Evolutionary conservation across 106 monocot genomes (phyloP), one percentile per base, ranked within the genome.

Genomic region (Hemerocallis citrina): DNA sequence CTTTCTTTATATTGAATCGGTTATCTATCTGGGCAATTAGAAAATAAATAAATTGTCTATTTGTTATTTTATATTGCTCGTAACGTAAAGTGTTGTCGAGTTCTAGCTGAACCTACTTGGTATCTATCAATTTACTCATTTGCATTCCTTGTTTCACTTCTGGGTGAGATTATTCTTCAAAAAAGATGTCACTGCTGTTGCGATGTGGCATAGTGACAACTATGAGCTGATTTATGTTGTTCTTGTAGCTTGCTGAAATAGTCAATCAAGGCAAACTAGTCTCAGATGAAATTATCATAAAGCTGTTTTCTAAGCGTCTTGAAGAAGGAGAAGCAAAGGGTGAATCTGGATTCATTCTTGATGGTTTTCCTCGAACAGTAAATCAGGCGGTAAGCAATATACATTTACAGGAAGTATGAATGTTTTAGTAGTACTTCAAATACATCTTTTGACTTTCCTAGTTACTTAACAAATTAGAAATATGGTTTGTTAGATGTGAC

Each of bases 271-370:
- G 88, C 6, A 77, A 83, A 56, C 72, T 89, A 77, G 76, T 89
- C 47, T 77, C 88, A 33, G 88, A 89, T 77, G 83, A 89, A 34
- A 79, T 83, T 41, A 80, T 89, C 57, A 68, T 89, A 42, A 61
- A 75, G 52, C 56, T 89, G 8, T 62, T 89, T 46, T 74, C 79
- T 29, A 89, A 83, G 44, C 77, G 88, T n/a, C 77, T 89, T 49
- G 88, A 80, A 63, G 45, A 71, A 38, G 88, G 83, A 68, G 74
- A 54, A 72, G 74, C 68, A 20, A 80, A 80, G 62, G 88, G 88
- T 32, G 88, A 83, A 77, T 83, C 88, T 28, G 88, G 88, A 61
- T 89, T 89, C 54, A 89, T 89, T 65, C 88, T 89, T 71, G 88
- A 89, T 77, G 88, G 88, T 33, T 89, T 89, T 69, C 88, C 88